A percentile compares a stretch with the other conserved stretches of the same genome.
These are phyloP conservation scores for Scheffersomyces spartinae DNA, from an alignment of 805 yeast species.

Conservation along the genomic window DNA sequence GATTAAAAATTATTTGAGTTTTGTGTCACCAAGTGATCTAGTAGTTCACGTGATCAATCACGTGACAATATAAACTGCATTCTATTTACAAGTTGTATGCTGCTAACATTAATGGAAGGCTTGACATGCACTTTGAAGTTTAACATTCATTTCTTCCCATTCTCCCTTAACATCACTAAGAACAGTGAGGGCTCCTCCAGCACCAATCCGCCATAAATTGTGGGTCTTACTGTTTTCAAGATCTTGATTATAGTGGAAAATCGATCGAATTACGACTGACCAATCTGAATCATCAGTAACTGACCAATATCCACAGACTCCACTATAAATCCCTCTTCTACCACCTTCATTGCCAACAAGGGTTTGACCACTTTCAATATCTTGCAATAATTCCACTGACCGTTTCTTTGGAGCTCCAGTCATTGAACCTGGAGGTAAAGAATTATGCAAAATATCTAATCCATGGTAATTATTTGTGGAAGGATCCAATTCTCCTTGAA, in stretches of 20 bases:
- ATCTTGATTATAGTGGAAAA: slow-evolving; percentile 54
- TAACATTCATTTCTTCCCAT: slow-evolving; percentile 83
- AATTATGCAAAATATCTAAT: slow-evolving; percentile 61
- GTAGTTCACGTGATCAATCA: too few relatives aligned
- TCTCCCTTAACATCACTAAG: slow-evolving; percentile 75
- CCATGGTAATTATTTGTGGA: slow-evolving; percentile 38
- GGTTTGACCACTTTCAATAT: slow-evolving; percentile 35
- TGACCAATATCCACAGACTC: slow-evolving; percentile 94
- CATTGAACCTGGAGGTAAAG: slow-evolving; percentile 98
- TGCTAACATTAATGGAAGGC: slow-evolving; percentile 48
- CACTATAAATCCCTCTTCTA: slow-evolving; percentile 82
- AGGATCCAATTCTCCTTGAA: slow-evolving; percentile 45
- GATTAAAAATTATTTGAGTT: too few relatives aligned
- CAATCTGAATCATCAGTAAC: slow-evolving; percentile 81
- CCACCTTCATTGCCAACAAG: slow-evolving; percentile 18
- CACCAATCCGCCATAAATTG: slow-evolving; percentile 75
- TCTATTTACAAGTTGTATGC: slow-evolving; percentile 1
- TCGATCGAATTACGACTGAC: slow-evolving; percentile 88
- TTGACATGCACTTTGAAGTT: slow-evolving; percentile 70
- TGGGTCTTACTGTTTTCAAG: slow-evolving; percentile 9
- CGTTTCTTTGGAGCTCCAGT: slow-evolving; percentile 98
- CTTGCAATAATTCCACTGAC: slow-evolving; percentile 72
- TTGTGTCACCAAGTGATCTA: too few relatives aligned
- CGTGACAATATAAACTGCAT: slow-evolving; percentile 1
- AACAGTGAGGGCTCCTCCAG: slow-evolving; percentile 96